Conservation (phyloP, 2,329 filamentous ascomycete species). For the Monosporascus sp. region DNA sequence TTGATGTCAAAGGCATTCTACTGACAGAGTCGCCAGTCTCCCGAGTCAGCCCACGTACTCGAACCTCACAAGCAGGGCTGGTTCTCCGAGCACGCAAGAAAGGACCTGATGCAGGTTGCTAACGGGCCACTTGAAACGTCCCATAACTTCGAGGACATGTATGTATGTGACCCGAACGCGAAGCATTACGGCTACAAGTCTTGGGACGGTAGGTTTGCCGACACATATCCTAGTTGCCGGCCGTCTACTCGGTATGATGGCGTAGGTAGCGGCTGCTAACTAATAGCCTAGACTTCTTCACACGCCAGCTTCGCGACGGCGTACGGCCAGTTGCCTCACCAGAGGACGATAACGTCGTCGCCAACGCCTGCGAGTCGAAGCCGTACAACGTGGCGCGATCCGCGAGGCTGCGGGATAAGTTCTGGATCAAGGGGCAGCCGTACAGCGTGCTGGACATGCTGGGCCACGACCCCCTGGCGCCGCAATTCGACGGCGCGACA, state of each 20-base stretch:
- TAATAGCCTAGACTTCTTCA: conserved; percentile 45
- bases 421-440: conserved; percentile 56
- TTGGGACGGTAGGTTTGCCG: conserved; percentile 44
- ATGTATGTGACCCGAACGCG: conserved; percentile 49
- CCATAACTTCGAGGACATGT: conserved; percentile 54
- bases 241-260: too few relatives aligned
- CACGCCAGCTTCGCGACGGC: conserved; percentile 39
- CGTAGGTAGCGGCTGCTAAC: too few relatives aligned
- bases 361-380: conserved; percentile 52
- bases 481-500: conserved; percentile 47
- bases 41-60: conserved; percentile 48
- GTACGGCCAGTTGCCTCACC: conserved; percentile 44
- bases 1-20: background rate
- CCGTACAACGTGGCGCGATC: conserved; percentile 34
- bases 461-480: conserved; percentile 36
- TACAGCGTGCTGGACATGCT: conserved; percentile 53
- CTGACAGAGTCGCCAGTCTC: conserved; percentile 29
- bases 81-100: conserved; percentile 45
- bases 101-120: conserved; percentile 35
- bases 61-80: conserved; percentile 40
- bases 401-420: conserved; percentile 43
- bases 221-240: background rate
- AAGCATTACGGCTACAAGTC: conserved; percentile 51
- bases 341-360: conserved; percentile 43
- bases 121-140: conserved; percentile 18